Evolutionary conservation across 768 basidiomycete species (phyloP).

Genomic region (Lentinula raphanica): DNA sequence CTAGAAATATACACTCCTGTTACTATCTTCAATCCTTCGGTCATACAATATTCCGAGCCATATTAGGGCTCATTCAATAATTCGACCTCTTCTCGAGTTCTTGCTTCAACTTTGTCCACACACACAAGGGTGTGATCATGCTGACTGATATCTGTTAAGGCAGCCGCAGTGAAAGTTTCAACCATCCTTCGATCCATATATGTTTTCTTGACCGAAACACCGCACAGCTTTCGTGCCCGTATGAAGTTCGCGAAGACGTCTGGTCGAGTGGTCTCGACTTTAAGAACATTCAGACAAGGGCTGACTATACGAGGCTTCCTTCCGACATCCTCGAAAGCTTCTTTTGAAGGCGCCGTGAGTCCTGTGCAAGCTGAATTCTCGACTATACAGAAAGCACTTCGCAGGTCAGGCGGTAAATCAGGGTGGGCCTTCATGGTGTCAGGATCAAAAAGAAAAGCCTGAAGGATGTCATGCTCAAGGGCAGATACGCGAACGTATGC

Average conservation of each 20-base stretch:
- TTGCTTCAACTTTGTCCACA: slow-evolving; percentile 31
- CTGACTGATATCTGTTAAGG: neutral
- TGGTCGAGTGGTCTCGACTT: too few species aligned
- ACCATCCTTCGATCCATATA: slow-evolving; percentile 26
- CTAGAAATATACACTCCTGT: neutral
- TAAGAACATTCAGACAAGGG: slow-evolving; percentile 21
- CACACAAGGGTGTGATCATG: slow-evolving; percentile 8
- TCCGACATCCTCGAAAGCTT: neutral
- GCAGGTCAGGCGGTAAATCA: neutral
- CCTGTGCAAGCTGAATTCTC: neutral
- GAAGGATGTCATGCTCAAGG: too few species aligned
- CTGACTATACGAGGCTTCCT: slow-evolving; percentile 25
- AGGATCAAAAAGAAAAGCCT: too few species aligned
- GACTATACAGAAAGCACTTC: neutral
- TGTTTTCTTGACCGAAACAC: too few species aligned
- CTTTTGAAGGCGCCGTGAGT: neutral
- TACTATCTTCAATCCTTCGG: neutral
- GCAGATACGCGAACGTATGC: too few species aligned
- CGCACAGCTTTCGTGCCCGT: too few species aligned
- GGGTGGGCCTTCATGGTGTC: slow-evolving; percentile 10
- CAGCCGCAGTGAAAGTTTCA: neutral
- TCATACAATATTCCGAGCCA: too few species aligned
- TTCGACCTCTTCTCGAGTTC: slow-evolving; percentile 40
- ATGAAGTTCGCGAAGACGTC: too few species aligned
- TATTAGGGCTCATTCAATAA: slow-evolving; percentile 16